phyloP scores from a whole-genome alignment of 768 basidiomycete genomes.

The Auricularia sp. region DNA sequence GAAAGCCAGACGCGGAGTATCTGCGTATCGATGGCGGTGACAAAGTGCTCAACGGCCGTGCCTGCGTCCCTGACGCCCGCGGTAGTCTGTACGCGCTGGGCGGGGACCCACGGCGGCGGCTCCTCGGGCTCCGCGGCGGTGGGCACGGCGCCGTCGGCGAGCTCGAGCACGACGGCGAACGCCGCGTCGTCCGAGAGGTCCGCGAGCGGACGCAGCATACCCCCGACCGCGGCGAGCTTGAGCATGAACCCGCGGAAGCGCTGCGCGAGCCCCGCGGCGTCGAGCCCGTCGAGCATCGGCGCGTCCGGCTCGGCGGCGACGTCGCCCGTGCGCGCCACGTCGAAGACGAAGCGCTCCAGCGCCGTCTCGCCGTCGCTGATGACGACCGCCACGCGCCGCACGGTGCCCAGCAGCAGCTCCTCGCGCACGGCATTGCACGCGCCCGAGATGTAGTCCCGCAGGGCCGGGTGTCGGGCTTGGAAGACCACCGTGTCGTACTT shows the following conservation, averaged over 20 bases:
- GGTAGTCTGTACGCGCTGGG: not conserved
- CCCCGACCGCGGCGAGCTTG: not conserved
- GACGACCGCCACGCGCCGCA: not conserved
- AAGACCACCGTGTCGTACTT: slow-evolving; percentile 88
- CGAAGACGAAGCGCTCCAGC: slow-evolving; percentile 1
- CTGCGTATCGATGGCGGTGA: no score
- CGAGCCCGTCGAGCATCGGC: not conserved
- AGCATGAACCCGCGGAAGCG: not conserved
- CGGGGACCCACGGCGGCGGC: not conserved
- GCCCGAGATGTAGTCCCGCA: not conserved
- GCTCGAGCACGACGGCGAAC: not conserved
- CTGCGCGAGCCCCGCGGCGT: not conserved
- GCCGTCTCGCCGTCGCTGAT: not conserved
- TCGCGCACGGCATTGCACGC: not conserved
- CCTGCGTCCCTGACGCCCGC: not conserved
- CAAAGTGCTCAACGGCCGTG: no score
- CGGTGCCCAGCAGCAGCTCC: not conserved
- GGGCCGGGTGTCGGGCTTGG: slow-evolving; percentile 30
- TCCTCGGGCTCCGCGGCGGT: not conserved
- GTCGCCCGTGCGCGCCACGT: not conserved
- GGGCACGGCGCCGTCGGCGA: not conserved
- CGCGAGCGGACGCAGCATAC: not conserved
- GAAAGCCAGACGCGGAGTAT: no score
- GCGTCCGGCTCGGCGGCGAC: not conserved
- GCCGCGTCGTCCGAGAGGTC: not conserved